Conservation (phyloP, 352 stramenopile genomes). For the Thraustochytrium sp. region DNA sequence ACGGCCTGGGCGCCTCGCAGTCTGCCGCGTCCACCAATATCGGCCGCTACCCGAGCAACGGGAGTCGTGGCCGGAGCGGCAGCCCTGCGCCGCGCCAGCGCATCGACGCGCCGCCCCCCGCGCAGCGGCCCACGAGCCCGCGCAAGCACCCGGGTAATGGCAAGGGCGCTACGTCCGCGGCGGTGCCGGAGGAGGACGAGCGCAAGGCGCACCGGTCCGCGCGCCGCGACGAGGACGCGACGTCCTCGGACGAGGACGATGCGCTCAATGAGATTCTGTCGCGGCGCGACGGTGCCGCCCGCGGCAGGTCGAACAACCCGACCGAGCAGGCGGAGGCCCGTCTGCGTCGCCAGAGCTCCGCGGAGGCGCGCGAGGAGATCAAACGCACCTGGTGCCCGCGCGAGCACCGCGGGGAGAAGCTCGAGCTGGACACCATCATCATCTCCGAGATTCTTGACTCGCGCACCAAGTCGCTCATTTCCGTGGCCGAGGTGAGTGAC, state of each 20-base stretch:
- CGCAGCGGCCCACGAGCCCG: no score
- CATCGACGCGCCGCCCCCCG: no score
- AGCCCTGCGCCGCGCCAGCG: background rate
- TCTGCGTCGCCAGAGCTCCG: conserved; percentile 20
- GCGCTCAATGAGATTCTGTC: background rate
- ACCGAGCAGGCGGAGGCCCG: background rate
- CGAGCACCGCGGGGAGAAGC: background rate
- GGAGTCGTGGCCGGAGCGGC: no score
- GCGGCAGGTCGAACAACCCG: background rate
- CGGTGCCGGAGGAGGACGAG: background rate
- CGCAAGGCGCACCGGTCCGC: background rate
- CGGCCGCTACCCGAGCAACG: no score
- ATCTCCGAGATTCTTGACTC: conserved; percentile 77
- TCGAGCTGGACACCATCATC: conserved; percentile 48
- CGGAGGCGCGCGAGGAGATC: conserved; percentile 18
- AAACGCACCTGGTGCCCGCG: background rate
- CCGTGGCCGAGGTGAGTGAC: conserved; percentile 67
- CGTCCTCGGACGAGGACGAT: background rate
- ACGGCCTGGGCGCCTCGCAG: no score
- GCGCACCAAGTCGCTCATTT: conserved; percentile 71
- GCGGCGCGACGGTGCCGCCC: background rate
- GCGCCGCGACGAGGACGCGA: background rate
- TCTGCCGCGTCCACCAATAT: no score
- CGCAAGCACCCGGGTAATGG: background rate
- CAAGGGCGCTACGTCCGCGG: no score